Conservation (phyloP, 768 basidiomycete genomes). For the Ramaria sp. region DNA sequence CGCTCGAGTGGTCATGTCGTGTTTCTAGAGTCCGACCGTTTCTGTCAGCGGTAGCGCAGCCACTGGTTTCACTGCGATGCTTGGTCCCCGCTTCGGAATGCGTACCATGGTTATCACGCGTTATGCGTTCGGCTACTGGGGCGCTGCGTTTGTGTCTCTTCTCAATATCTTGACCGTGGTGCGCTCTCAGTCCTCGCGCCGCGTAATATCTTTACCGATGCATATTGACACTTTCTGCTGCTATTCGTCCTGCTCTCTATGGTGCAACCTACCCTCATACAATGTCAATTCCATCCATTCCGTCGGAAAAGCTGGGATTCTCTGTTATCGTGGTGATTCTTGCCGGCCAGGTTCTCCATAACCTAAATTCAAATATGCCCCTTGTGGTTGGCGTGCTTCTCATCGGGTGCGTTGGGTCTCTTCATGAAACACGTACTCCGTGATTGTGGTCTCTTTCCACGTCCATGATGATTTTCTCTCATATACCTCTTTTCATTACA, state of each 20-base stretch:
- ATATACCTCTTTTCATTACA: no score
- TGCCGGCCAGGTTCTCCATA: conserved; percentile 5
- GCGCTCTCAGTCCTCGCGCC: not conserved
- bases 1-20: not conserved
- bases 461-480: no score
- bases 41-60: conserved; percentile 25
- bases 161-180: conserved; percentile 43
- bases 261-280: no score
- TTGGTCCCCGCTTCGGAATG: conserved; percentile 43
- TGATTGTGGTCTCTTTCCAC: no score
- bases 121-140: conserved; percentile 38
- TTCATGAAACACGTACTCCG: no score
- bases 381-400: conserved; percentile 2
- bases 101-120: conserved; percentile 44
- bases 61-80: conserved; percentile 41
- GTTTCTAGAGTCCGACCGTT: not conserved
- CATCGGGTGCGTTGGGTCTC: not conserved
- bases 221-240: no score
- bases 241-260: no score
- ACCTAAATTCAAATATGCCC: conserved; percentile 2
- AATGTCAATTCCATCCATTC: not conserved
- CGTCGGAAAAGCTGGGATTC: not conserved
- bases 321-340: conserved; percentile 1
- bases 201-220: no score
- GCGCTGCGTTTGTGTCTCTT: conserved; percentile 38